Base-by-base conservation (phyloP, 2,329 filamentous ascomycete genomes). In the Epichloe coenophiala region DNA sequence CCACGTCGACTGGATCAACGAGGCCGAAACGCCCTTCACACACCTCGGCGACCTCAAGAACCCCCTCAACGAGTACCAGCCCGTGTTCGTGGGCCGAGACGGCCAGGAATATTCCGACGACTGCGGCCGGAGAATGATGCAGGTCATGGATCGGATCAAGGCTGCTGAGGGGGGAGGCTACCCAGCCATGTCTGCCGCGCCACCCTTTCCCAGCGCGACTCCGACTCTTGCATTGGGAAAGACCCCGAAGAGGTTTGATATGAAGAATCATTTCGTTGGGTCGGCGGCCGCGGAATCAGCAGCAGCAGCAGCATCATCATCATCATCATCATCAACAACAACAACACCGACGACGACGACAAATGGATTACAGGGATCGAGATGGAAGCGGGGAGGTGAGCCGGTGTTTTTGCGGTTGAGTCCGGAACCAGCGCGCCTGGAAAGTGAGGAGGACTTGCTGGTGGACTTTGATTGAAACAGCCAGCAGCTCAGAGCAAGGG, bases 1-100 rank as follows among this genome's bases (percentile, higher is more conserved):
- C 61, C 63, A 62, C 33, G 63, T 81, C 35, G 64, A 68, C 50
- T 82, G 78, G 78, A 62, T 78, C 37, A 72, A 68, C 55, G 75
- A 68, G 40, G 64, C 63, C 4, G 60, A 69, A 8, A 72, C 73
- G 19, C 61, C 65, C 21, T 79, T 77, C 57, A 61, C 60, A 17
- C 58, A 62, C 17, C 62, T 80, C 8, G 66, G 68, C 2, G 67
- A 77, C 56, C 62, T 81, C 31, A 70, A 65, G 50, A 81, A 81
- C 57, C 50, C 1, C 1, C 60, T 71, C 33, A 79, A 80, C 60
- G 70, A 75, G 5, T 58, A 67, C 51, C 60, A 63, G 12, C 61
- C 72, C 1, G 74, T 80, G 15, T 56, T 54, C 15, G 38, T 56
- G 3, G 58, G 55, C 21, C 51, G 56, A 21, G 57, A 60, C 44